phyloP scores from a whole-genome alignment of 2,329 filamentous ascomycete genomes.

The Talaromyces marneffei region DNA sequence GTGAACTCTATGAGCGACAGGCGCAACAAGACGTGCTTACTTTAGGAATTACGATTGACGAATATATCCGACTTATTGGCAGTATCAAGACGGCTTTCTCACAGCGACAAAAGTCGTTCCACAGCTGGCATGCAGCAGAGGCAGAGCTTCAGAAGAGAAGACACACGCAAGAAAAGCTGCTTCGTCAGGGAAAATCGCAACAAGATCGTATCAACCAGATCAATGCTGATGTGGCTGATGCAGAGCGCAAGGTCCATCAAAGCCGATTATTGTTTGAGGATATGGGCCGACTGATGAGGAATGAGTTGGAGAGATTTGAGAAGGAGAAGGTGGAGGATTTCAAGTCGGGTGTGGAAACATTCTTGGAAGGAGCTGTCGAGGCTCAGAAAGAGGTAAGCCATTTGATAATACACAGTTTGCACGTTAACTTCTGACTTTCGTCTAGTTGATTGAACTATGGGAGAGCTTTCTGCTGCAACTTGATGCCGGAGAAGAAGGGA shows the following conservation, averaged over 20 bases:
- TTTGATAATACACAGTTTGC: constrained; percentile 14
- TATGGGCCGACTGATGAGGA: constrained; percentile 89
- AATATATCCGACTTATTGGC: constrained; percentile 93
- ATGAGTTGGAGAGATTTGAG: constrained; percentile 89
- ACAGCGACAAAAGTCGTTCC: constrained; percentile 91
- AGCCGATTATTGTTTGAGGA: constrained; percentile 88
- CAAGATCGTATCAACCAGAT: constrained; percentile 92
- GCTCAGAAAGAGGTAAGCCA: constrained; percentile 87
- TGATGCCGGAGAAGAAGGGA: constrained; percentile 81
- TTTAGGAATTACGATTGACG: constrained; percentile 93
- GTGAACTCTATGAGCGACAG: constrained; percentile 92
- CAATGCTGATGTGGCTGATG: constrained; percentile 87
- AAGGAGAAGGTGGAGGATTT: constrained; percentile 98
- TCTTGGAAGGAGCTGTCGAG: constrained; percentile 92
- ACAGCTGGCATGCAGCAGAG: constrained; percentile 88
- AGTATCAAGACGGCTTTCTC: constrained; percentile 89
- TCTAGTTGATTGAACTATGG: constrained; percentile 83
- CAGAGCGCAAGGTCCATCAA: constrained; percentile 87
- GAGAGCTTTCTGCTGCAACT: constrained; percentile 96
- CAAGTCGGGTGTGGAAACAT: constrained; percentile 96
- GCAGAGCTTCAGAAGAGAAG: constrained; percentile 87
- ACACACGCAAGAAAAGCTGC: constrained; percentile 83
- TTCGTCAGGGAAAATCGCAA: constrained; percentile 89
- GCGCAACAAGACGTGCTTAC: constrained; percentile 95
- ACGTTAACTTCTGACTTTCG: constrained; percentile 30